Conservation (phyloP, 2,329 filamentous ascomycete species). For the Ophiobolus disseminans region DNA sequence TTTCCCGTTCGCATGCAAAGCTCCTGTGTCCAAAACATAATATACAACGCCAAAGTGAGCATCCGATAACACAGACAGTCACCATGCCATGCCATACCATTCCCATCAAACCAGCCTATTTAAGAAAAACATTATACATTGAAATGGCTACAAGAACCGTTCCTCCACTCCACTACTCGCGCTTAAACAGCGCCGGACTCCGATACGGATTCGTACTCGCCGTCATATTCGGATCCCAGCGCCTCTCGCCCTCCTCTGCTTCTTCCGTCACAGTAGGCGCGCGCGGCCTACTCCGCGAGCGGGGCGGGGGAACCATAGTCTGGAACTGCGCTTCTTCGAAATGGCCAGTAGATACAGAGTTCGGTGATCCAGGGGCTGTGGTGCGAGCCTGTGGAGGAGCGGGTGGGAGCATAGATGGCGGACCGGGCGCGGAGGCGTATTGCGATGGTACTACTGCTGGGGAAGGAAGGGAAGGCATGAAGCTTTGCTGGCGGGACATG, state of each 20-base stretch:
- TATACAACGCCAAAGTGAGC: background rate
- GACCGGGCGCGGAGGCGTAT: slow-evolving; percentile 33
- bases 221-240: slow-evolving; percentile 16
- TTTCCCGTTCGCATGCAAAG: no score
- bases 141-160: background rate
- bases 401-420: slow-evolving; percentile 18
- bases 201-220: slow-evolving; percentile 23
- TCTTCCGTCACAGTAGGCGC: slow-evolving; percentile 22
- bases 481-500: slow-evolving; percentile 19
- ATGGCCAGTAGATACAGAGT: slow-evolving; percentile 40
- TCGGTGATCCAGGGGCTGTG: slow-evolving; percentile 38
- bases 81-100: background rate
- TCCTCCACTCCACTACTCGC: slow-evolving; percentile 10
- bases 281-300: slow-evolving; percentile 26
- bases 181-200: slow-evolving; percentile 13
- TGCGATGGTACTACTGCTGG: slow-evolving; percentile 21
- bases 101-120: background rate
- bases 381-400: slow-evolving; percentile 26
- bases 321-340: slow-evolving; percentile 45
- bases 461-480: slow-evolving; percentile 41
- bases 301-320: slow-evolving; percentile 40
- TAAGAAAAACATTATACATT: slow-evolving; percentile 1
- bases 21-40: background rate
- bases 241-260: slow-evolving; percentile 22
- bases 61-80: background rate